Base-by-base conservation (phyloP, 441 rosid species). In the Adansonia gregorii region DNA sequence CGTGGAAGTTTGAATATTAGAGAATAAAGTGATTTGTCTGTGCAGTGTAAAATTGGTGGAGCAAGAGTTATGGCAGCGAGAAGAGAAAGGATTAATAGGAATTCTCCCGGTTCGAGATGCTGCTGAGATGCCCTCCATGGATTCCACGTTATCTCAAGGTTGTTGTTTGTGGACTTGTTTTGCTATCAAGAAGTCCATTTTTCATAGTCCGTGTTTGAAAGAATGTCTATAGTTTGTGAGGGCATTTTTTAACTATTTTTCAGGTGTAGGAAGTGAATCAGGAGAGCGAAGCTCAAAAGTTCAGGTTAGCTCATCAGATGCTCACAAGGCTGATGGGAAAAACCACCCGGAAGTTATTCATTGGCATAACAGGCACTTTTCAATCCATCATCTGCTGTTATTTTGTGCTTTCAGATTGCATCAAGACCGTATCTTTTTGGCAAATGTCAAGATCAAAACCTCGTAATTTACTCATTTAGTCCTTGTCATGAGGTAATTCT, bases 61-160 rank as follows among this genome's bases (percentile, higher is more conserved):
- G 88, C 99, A 96, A 86, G 99, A 96, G 83, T 87, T 96, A 63
- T 96, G 99, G 99, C 99, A 96, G 86, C 86, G 94, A 73, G 99
- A 96, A 80, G 98, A 94, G 87, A 96, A 91, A 74, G 99, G 99
- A 27, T 78, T 96, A 82, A 93, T 96, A 41, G 98, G 99, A 48
- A 92, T 96, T 84, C 80, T 96, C 43, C 99, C 99, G 17, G 99
- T 96, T 78, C 89, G 95, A 6, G 99, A 96, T 87, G 89, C 93
- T 39, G 92, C 92, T 0, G 93, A 88, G 76, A 71, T 86, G 6
- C 54, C 93, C 10, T 83, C 94, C 0, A 81, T 86, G 66, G 91
- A 89, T 66, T 81, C 93, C 3, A 79, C 82, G 78, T 70, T 89
- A 51, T 80, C 92, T 79, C 91, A 92, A 78, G 95, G 97, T 89